These are phyloP conservation scores for Brassica balearica DNA, from an alignment of 441 rosid genomes.

Conservation along the genomic window DNA sequence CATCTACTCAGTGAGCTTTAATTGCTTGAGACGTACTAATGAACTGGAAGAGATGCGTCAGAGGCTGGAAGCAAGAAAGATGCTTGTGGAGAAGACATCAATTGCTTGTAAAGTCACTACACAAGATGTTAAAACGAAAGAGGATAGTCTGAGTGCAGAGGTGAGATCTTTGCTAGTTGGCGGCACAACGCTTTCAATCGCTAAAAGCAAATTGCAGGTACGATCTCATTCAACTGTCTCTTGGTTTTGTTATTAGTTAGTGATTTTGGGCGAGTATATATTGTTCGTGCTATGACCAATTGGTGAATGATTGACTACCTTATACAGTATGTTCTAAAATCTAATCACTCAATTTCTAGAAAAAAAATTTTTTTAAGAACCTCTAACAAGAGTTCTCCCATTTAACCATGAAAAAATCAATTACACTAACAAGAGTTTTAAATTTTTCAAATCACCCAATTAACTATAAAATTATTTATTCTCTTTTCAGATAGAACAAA, in stretches of 20 bases:
- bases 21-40: slow-evolving; percentile 55
- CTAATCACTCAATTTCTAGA: too few species aligned
- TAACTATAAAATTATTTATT: too few species aligned
- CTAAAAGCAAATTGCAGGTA: slow-evolving; percentile 86
- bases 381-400: too few species aligned
- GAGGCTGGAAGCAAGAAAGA: slow-evolving; percentile 64
- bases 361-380: too few species aligned
- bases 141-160: slow-evolving; percentile 71
- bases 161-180: slow-evolving; percentile 78
- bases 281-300: slow-evolving; percentile 15
- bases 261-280: neutral
- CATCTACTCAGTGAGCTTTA: too few species aligned
- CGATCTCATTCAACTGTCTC: slow-evolving; percentile 1
- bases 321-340: neutral
- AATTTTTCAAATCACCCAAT: too few species aligned
- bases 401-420: too few species aligned
- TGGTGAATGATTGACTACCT: slow-evolving; percentile 12
- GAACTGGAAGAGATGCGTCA: slow-evolving; percentile 86
- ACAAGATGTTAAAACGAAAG: slow-evolving; percentile 67
- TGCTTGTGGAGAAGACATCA: slow-evolving; percentile 55
- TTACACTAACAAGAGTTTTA: neutral
- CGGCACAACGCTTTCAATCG: slow-evolving; percentile 78
- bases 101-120: slow-evolving; percentile 52
- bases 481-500: too few species aligned
- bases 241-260: neutral